Conservation (phyloP, 208 protist species). For the Tetramitus jugosus region DNA sequence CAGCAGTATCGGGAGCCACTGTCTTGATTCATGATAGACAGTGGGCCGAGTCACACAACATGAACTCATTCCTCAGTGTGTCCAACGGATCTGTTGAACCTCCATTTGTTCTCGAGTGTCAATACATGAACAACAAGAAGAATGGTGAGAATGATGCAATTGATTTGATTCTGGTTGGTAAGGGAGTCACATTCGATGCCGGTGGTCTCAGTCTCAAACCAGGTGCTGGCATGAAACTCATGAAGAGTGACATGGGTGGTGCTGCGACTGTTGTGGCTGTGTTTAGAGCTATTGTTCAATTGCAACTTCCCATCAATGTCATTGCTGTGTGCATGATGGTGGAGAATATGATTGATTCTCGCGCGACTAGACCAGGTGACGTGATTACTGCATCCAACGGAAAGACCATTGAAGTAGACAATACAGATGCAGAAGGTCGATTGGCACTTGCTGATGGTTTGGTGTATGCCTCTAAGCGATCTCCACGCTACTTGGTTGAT, state of each 20-base stretch:
- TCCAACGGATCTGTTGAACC: background rate
- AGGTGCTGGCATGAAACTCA: constrained; percentile 55
- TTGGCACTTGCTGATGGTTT: constrained; percentile 72
- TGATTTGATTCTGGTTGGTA: no score
- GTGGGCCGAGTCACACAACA: background rate
- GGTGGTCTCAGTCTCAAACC: constrained; percentile 69
- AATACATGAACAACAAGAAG: background rate
- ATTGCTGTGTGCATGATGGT: background rate
- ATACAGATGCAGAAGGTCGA: constrained; percentile 32
- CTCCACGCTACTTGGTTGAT: constrained; percentile 60
- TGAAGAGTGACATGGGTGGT: constrained; percentile 77
- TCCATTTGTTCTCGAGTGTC: background rate
- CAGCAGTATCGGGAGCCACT: no score
- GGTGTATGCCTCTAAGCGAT: constrained; percentile 58
- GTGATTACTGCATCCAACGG: constrained; percentile 8
- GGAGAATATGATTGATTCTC: background rate
- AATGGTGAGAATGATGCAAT: no score
- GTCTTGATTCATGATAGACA: background rate
- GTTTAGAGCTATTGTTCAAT: background rate
- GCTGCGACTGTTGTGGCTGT: constrained; percentile 18
- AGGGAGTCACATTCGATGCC: no score
- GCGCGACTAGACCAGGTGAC: background rate
- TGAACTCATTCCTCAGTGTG: background rate
- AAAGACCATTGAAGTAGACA: constrained; percentile 11
- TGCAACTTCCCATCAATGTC: background rate